Percentiles rank a stretch among this genome's conserved stretches.
phyloP scores from a whole-genome alignment of 495 filamentous ascomycete species.

The Talaromyces thailandensis region DNA sequence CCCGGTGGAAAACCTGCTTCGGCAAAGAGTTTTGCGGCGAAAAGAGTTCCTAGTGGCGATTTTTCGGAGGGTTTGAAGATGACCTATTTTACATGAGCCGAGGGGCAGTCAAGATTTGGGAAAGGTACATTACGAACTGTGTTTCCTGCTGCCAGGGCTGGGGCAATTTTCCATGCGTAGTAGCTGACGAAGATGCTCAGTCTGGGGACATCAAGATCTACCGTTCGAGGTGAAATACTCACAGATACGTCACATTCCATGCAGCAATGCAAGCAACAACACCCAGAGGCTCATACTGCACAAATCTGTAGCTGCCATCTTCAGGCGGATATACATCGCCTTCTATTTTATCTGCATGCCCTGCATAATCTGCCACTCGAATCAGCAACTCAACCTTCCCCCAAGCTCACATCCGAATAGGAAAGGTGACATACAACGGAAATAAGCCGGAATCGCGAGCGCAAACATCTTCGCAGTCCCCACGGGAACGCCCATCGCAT shows the following conservation, averaged over 20 bases:
- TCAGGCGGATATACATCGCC: constrained; percentile 19
- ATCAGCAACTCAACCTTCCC: neutral
- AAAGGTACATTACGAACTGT: constrained; percentile 12
- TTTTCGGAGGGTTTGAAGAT: constrained; percentile 89
- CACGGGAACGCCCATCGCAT: constrained; percentile 18
- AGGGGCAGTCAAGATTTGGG: neutral
- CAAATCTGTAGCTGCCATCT: constrained; percentile 17
- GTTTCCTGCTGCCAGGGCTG: constrained; percentile 49
- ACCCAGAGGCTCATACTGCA: constrained; percentile 24
- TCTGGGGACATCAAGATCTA: neutral
- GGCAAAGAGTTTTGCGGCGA: constrained; percentile 45
- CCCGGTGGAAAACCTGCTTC: constrained; percentile 85
- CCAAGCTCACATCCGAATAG: neutral
- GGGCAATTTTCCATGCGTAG: constrained; percentile 38
- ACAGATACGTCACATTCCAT: constrained; percentile 25
- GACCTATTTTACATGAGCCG: constrained; percentile 21
- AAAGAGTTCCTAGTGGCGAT: constrained; percentile 82
- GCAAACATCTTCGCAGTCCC: constrained; percentile 16
- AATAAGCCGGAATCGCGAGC: constrained; percentile 11
- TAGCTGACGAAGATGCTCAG: neutral
- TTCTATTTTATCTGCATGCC: constrained; percentile 27
- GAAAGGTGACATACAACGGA: constrained; percentile 11
- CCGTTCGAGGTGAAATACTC: neutral
- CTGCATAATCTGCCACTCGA: constrained; percentile 16
- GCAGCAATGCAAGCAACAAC: constrained; percentile 28